Evolutionary conservation across 805 yeast species (phyloP).

Genomic region (Candida berthetii): DNA sequence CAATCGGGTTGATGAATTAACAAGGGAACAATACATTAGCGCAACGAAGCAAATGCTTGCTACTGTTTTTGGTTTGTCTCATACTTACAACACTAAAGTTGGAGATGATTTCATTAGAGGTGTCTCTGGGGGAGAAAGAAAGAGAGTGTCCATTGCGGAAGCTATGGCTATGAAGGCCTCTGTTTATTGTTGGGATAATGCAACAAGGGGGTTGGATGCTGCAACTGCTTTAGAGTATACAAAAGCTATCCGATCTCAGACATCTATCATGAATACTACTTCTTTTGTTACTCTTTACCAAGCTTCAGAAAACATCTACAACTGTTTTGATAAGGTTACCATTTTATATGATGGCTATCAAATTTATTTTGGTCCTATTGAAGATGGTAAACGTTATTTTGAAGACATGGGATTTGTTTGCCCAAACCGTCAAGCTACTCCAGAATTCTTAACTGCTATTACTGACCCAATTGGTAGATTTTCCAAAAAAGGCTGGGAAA

Average conservation of each 20-base stretch:
- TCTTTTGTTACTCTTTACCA: slow-evolving; percentile 68
- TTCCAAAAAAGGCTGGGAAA: slow-evolving; percentile 39
- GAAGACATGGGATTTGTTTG: slow-evolving; percentile 58
- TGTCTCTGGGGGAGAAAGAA: slow-evolving; percentile 83
- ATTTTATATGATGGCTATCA: slow-evolving; percentile 57
- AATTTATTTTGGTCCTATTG: slow-evolving; percentile 57
- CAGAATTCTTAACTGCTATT: slow-evolving; percentile 64
- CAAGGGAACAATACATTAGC: slow-evolving; percentile 42
- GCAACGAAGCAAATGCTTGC: slow-evolving; percentile 41
- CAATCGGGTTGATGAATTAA: slow-evolving; percentile 38
- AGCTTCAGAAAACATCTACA: slow-evolving; percentile 62
- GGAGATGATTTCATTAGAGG: slow-evolving; percentile 62
- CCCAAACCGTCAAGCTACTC: slow-evolving; percentile 62
- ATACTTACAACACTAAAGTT: slow-evolving; percentile 53
- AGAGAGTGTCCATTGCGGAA: slow-evolving; percentile 80
- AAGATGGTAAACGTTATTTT: slow-evolving; percentile 50
- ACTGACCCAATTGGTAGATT: slow-evolving; percentile 62
- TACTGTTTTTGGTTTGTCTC: slow-evolving; percentile 54
- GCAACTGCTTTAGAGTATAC: slow-evolving; percentile 78
- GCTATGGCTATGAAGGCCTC: slow-evolving; percentile 60
- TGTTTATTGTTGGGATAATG: slow-evolving; percentile 72
- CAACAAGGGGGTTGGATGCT: slow-evolving; percentile 82
- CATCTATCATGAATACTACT: slow-evolving; percentile 44
- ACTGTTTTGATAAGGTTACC: slow-evolving; percentile 55
- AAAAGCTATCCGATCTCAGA: slow-evolving; percentile 58